Base-by-base conservation (phyloP, 2,329 filamentous ascomycete species). In the Malbranchea zuffiana region DNA sequence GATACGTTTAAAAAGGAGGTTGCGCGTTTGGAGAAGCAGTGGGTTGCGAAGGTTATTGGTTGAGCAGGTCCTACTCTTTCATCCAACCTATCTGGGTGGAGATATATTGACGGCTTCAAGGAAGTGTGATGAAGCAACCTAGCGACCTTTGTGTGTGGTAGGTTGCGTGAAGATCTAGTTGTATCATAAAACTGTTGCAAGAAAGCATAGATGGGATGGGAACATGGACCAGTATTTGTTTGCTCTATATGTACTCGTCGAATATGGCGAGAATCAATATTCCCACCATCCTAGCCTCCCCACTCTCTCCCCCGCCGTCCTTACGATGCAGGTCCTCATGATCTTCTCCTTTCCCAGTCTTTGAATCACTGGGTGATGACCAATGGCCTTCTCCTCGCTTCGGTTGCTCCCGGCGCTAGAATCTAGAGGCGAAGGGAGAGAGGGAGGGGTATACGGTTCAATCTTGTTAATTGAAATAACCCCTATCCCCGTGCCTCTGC, bases 1-100 rank as follows among this genome's bases (percentile, higher is more conserved):
- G 81, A 92, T 66, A 70, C 69, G 13, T 96, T 96, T 62, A 93
- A 87, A 74, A 72, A 74, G 51, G 84, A 93, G 69, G 87, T 96
- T 34, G 76, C 82, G 49, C 77, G 75, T 65, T 61, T 95, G 62
- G 88, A 95, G 73, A 80, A 76, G 63, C 71, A 70, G 17, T 96
- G 92, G 75, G 84, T 95, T 23, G 80, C 92, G 55, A 84, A 79
- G 65, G 77, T 92, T 50, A 56, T 64, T 39, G 60, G 59, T 48
- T 63, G 54, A 39, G 32, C 12, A n/a, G n/a, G n/a, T n/a, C n/a
- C n/a, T n/a, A n/a, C n/a, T n/a, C n/a, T n/a, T n/a, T n/a, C n/a
- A n/a, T n/a, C n/a, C n/a, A n/a, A n/a, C n/a, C n/a, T n/a, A n/a
- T n/a, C n/a, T n/a, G n/a, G n/a, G n/a, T n/a, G n/a, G n/a, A n/a